Evolutionary conservation across 2,329 filamentous ascomycete genomes (phyloP).

Genomic region (Elsinoe perseae): DNA sequence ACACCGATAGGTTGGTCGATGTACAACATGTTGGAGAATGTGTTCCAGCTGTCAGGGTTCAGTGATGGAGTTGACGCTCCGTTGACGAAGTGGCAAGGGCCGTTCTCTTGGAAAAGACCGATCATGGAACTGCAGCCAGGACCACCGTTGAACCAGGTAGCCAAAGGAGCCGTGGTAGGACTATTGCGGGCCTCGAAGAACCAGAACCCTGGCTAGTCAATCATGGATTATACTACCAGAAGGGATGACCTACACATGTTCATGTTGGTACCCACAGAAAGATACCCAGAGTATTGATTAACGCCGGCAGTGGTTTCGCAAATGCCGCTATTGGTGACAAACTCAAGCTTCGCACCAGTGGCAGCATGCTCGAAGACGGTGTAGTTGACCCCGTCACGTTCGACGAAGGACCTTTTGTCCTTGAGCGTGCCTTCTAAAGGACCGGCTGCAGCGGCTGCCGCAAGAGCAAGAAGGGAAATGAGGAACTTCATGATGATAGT

Average conservation of each 20-base stretch:
- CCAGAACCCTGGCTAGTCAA: slow-evolving; percentile 42
- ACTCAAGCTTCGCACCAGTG: slow-evolving; percentile 16
- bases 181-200: slow-evolving; percentile 50
- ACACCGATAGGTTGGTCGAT: slow-evolving; percentile 34
- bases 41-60: slow-evolving; percentile 41
- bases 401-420: slow-evolving; percentile 16
- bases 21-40: slow-evolving; percentile 35
- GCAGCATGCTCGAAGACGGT: slow-evolving; percentile 18
- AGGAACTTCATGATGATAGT: neutral
- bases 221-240: neutral
- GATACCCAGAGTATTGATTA: slow-evolving; percentile 33
- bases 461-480: neutral
- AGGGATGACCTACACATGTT: slow-evolving; percentile 24
- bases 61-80: slow-evolving; percentile 36
- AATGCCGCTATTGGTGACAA: slow-evolving; percentile 22
- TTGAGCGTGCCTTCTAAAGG: slow-evolving; percentile 1
- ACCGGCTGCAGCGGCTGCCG: neutral
- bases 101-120: slow-evolving; percentile 53
- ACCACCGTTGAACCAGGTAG: slow-evolving; percentile 59
- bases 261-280: slow-evolving; percentile 37
- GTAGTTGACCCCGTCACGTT: slow-evolving; percentile 17
- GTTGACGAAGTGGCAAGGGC: slow-evolving; percentile 39
- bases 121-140: slow-evolving; percentile 56
- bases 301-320: slow-evolving; percentile 45
- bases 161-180: slow-evolving; percentile 42